Conservation (phyloP, 495 filamentous ascomycete species). For the Hypoxylon lienhwacheense region DNA sequence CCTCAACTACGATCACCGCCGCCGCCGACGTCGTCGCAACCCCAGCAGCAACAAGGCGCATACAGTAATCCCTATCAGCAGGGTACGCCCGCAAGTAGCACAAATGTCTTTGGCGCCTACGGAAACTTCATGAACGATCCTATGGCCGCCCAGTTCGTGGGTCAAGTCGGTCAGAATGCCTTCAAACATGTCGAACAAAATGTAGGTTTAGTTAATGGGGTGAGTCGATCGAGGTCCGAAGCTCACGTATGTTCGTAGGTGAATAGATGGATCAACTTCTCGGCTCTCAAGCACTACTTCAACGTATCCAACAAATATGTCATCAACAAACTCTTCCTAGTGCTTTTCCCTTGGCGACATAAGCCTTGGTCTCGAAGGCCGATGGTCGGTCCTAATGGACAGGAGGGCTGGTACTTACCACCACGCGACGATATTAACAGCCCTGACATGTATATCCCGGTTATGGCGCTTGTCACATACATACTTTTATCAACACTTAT, state of each 20-base stretch:
- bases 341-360: conserved; percentile 97
- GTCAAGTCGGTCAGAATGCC: conserved; percentile 90
- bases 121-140: conserved; percentile 93
- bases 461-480: conserved; percentile 94
- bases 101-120: conserved; percentile 69
- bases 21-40: conserved; percentile 71
- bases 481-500: conserved; percentile 88
- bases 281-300: conserved; percentile 95
- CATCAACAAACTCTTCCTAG: conserved; percentile 78
- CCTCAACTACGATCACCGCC: conserved; percentile 98
- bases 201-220: conserved; percentile 50
- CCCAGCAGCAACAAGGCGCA: conserved; percentile 64
- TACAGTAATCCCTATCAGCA: conserved; percentile 80
- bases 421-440: conserved; percentile 97
- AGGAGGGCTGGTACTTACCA: conserved; percentile 85
- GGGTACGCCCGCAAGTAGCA: conserved; percentile 49
- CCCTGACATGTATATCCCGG: conserved; percentile 98
- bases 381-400: conserved; percentile 63
- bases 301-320: conserved; percentile 94
- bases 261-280: conserved; percentile 89
- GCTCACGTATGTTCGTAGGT: conserved; percentile 56
- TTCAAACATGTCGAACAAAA: conserved; percentile 90
- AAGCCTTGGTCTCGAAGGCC: conserved; percentile 88
- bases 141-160: conserved; percentile 87
- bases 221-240: neutral